phyloP scores from a whole-genome alignment of 2,329 filamentous ascomycete species.

The Scolecobasidium constrictum region DNA sequence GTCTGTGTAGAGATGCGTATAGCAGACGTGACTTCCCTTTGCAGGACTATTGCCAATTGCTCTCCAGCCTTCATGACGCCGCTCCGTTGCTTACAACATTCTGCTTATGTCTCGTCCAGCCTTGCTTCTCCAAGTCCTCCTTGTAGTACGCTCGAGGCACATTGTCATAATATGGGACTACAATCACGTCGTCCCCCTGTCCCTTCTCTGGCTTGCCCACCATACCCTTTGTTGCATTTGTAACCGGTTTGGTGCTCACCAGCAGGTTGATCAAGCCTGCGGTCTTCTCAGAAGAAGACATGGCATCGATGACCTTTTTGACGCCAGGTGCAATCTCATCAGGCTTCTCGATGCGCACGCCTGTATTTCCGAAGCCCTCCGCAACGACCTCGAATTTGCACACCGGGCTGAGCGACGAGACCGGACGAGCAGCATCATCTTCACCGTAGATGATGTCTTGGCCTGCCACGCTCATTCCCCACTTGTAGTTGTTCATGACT shows the following conservation, averaged over 20 bases:
- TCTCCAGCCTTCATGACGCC: no score
- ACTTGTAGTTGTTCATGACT: slow-evolving; percentile 32
- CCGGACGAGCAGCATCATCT: slow-evolving; percentile 20
- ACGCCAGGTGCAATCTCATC: slow-evolving; percentile 19
- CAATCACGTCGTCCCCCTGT: slow-evolving; percentile 25
- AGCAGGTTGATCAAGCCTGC: slow-evolving; percentile 31
- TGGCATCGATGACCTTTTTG: slow-evolving; percentile 15
- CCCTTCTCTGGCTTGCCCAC: slow-evolving; percentile 30
- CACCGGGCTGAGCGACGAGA: slow-evolving; percentile 20
- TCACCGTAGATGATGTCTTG: slow-evolving; percentile 33
- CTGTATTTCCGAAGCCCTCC: slow-evolving; percentile 25
- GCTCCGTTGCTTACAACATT: no score
- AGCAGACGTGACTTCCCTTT: no score
- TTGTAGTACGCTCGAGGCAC: slow-evolving; percentile 25
- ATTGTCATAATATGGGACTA: slow-evolving; percentile 40
- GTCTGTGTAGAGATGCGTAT: no score
- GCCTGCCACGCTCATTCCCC: slow-evolving; percentile 35
- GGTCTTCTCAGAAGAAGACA: slow-evolving; percentile 20
- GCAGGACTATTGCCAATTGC: no score
- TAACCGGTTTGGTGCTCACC: slow-evolving; percentile 26
- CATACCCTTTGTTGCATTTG: slow-evolving; percentile 27
- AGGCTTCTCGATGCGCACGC: slow-evolving; percentile 18
- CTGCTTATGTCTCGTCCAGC: slow-evolving; percentile 1
- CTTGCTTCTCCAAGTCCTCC: slow-evolving; percentile 6
- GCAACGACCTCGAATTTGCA: slow-evolving; percentile 32